phyloP scores from a whole-genome alignment of 1,284 basidiomycete genomes.

The Apiotrichum brassicae region DNA sequence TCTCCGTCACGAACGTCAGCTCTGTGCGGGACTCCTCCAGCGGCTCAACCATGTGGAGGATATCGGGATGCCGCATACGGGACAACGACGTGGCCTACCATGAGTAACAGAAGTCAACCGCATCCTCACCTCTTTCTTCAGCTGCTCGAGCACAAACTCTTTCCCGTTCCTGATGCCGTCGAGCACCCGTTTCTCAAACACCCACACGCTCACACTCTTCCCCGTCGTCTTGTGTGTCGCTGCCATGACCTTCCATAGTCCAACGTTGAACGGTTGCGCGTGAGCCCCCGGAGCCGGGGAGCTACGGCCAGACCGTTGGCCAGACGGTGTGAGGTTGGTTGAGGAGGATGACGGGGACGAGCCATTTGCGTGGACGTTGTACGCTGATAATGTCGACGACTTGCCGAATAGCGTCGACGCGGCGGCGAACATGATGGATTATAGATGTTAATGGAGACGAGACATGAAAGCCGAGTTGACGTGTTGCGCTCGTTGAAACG shows the following conservation, averaged over 20 bases:
- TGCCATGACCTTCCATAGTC: slow-evolving; percentile 76
- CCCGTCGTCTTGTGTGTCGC: slow-evolving; percentile 78
- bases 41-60: slow-evolving; percentile 98
- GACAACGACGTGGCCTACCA: slow-evolving; percentile 77
- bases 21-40: slow-evolving; percentile 83
- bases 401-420: slow-evolving; percentile 84
- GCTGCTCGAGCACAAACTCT: slow-evolving; percentile 70
- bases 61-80: slow-evolving; percentile 83
- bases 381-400: slow-evolving; percentile 76
- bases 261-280: slow-evolving; percentile 57
- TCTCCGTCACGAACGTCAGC: slow-evolving; percentile 89
- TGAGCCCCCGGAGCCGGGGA: slow-evolving; percentile 33
- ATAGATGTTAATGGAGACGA: not conserved
- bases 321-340: slow-evolving; percentile 40
- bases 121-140: slow-evolving; percentile 75
- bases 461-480: not conserved
- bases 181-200: slow-evolving; percentile 69
- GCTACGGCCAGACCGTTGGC: slow-evolving; percentile 42
- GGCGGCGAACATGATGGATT: slow-evolving; percentile 73
- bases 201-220: slow-evolving; percentile 85
- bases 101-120: not conserved
- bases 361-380: slow-evolving; percentile 54
- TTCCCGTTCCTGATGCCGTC: slow-evolving; percentile 62
- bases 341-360: slow-evolving; percentile 32
- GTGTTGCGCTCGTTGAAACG: too few relatives aligned